Percentiles rank a stretch among this genome's conserved stretches.
Evolutionary conservation across 2,329 filamentous ascomycete genomes (phyloP).

Genomic region (Cytospora piceicola): DNA sequence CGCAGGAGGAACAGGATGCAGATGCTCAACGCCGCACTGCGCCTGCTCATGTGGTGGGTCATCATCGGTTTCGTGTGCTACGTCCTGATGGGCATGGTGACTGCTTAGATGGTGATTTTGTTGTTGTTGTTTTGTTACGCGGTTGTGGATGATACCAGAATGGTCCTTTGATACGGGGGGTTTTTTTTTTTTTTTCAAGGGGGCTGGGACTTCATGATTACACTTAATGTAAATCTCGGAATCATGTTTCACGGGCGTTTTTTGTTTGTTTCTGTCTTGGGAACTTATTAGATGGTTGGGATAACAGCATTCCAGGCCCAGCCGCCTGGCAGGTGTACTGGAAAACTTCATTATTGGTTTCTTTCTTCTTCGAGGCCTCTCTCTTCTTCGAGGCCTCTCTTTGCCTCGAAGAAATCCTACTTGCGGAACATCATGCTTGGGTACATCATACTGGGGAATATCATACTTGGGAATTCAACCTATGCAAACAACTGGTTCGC

Average conservation of each 20-base stretch:
- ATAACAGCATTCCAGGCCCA: not conserved
- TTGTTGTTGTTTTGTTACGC: not conserved
- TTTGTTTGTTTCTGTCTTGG: not conserved
- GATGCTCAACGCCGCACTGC: constrained; percentile 33
- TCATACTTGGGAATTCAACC: not conserved
- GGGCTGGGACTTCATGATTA: not conserved
- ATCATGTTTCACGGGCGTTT: not conserved
- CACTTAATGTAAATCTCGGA: not conserved
- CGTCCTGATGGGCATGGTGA: constrained; percentile 30
- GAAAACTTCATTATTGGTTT: not conserved
- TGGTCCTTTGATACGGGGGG: not conserved
- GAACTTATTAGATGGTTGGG: not conserved
- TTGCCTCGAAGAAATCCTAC: not conserved
- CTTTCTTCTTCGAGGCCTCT: not conserved
- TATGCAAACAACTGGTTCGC: too few species aligned
- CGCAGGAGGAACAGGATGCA: constrained; percentile 35
- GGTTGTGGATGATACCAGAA: not conserved
- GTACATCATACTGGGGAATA: too few species aligned
- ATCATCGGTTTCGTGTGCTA: constrained; percentile 30
- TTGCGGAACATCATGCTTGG: not conserved
- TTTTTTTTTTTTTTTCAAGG: not conserved
- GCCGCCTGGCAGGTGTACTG: constrained; percentile 3
- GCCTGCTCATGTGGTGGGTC: constrained; percentile 33
- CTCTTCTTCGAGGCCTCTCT: not conserved
- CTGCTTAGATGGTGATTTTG: constrained; percentile 7